A percentile compares a stretch with the other conserved stretches of the same genome.
phyloP scores from a whole-genome alignment of 805 yeast species.

The Monosporozyma aerobia region DNA sequence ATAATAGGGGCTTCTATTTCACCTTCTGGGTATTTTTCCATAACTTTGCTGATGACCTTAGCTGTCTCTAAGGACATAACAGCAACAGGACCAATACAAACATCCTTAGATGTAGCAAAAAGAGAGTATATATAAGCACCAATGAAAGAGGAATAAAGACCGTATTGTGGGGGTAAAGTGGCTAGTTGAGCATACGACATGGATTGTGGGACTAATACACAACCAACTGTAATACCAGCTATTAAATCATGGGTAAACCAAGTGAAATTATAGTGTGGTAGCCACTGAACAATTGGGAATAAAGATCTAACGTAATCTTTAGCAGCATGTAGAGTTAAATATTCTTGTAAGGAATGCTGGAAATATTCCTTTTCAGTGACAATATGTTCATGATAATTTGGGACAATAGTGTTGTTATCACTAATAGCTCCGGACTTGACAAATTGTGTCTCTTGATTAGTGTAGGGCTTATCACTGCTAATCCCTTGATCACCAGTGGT shows the following conservation, averaged over 20 bases:
- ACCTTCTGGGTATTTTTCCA: slow-evolving; percentile 36
- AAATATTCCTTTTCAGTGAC: slow-evolving; percentile 18
- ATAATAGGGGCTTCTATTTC: slow-evolving; percentile 52
- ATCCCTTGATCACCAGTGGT: neutral
- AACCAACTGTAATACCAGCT: slow-evolving; percentile 91
- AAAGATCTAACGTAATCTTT: slow-evolving; percentile 47
- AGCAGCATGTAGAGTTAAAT: slow-evolving; percentile 30
- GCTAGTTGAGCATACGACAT: slow-evolving; percentile 94
- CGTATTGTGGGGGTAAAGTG: slow-evolving; percentile 70
- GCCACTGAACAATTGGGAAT: slow-evolving; percentile 80
- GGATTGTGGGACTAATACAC: slow-evolving; percentile 87
- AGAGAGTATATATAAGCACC: slow-evolving; percentile 84
- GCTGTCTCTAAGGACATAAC: slow-evolving; percentile 87
- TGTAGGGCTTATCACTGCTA: neutral
- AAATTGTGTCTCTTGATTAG: neutral
- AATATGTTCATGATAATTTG: slow-evolving; percentile 15
- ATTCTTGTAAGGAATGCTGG: slow-evolving; percentile 11
- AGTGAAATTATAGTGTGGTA: slow-evolving; percentile 65
- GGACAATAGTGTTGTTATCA: slow-evolving; percentile 2
- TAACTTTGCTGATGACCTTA: slow-evolving; percentile 61
- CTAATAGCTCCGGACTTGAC: neutral
- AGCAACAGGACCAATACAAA: slow-evolving; percentile 93
- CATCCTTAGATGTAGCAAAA: slow-evolving; percentile 93
- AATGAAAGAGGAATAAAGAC: slow-evolving; percentile 83
- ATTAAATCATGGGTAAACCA: slow-evolving; percentile 80